Conservation (phyloP, 768 basidiomycete species). For the Lentinula sp. region DNA sequence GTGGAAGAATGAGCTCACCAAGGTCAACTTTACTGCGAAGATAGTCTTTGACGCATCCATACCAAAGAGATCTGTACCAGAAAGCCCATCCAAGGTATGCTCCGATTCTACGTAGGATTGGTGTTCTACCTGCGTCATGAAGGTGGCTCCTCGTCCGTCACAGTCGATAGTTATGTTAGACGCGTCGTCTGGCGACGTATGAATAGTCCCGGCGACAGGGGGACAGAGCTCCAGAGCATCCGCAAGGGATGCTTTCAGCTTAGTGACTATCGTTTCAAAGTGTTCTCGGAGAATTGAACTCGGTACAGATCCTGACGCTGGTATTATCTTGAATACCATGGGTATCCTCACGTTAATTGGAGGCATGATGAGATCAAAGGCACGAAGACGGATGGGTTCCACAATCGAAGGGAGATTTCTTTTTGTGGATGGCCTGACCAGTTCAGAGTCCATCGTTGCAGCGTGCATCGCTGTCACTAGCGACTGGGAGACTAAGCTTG, state of each 20-base stretch:
- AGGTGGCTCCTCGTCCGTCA: slow-evolving; percentile 1
- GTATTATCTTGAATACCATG: not conserved
- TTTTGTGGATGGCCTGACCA: slow-evolving; percentile 1
- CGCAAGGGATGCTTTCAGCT: not conserved
- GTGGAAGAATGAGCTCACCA: not conserved
- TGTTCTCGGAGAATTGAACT: not conserved
- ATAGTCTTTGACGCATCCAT: not conserved
- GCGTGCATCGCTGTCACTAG: not conserved
- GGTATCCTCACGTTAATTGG: not conserved
- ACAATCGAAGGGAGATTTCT: not conserved
- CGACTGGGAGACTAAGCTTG: not conserved
- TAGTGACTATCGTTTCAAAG: not conserved
- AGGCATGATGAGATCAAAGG: slow-evolving; percentile 2
- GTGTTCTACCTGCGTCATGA: not conserved
- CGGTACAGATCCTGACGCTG: not conserved
- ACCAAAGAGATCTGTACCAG: not conserved
- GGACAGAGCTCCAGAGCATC: slow-evolving; percentile 3
- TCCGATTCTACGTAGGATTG: not conserved
- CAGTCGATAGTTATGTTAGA: not conserved
- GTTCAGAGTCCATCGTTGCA: not conserved
- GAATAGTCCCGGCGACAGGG: not conserved
- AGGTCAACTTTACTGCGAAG: not conserved
- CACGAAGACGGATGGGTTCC: not conserved
- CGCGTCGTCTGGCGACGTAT: not conserved
- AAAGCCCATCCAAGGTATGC: not conserved